A percentile compares a stretch with the other conserved stretches of the same genome.
phyloP scores from a whole-genome alignment of 2,329 filamentous ascomycete species.

The Apiospora saccharicola region DNA sequence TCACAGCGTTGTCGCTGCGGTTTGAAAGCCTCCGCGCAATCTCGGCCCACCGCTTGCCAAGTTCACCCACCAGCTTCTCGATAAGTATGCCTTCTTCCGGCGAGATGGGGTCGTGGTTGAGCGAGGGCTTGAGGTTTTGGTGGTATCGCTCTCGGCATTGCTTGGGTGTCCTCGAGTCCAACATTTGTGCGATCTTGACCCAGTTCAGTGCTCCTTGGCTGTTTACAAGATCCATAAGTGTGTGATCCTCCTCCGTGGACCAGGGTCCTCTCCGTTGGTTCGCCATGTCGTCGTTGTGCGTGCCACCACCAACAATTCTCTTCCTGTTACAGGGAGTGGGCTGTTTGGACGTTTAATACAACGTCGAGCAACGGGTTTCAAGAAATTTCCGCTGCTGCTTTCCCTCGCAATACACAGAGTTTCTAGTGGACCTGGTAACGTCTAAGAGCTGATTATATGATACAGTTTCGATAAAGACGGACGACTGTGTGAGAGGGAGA shows the following conservation, averaged over 20 bases:
- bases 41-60: conserved; percentile 92
- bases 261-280: conserved; percentile 73
- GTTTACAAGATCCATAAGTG: conserved; percentile 74
- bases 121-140: conserved; percentile 83
- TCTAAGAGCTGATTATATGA: conserved; percentile 3
- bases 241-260: conserved; percentile 78
- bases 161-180: conserved; percentile 84
- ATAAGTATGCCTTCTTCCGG: conserved; percentile 76
- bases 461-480: conserved; percentile 5
- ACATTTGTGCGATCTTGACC: conserved; percentile 82
- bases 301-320: background rate
- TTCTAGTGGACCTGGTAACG: conserved; percentile 3
- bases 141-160: conserved; percentile 95
- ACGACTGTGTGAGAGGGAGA: background rate
- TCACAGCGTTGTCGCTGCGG: conserved; percentile 92
- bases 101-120: conserved; percentile 78
- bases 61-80: conserved; percentile 75
- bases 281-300: background rate
- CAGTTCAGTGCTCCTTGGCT: conserved; percentile 83
- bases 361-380: background rate
- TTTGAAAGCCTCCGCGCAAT: conserved; percentile 84
- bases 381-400: background rate
- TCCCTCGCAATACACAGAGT: background rate
- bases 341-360: background rate
- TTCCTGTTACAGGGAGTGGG: background rate